Conservation (phyloP, 345 rosid species). For the Laguncularia racemosa region DNA sequence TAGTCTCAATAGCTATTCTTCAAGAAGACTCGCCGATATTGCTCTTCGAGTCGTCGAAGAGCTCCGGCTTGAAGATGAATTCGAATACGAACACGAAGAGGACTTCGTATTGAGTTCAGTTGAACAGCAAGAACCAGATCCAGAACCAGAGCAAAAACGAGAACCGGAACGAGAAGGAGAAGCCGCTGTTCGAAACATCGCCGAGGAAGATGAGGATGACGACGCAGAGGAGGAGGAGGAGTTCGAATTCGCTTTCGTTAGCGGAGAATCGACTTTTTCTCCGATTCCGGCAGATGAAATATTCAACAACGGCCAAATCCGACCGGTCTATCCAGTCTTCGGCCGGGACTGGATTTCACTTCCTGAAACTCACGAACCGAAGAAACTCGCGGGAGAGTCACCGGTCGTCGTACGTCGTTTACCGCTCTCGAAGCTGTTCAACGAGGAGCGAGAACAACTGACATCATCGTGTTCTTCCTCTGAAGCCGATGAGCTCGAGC, state of each 20-base stretch:
- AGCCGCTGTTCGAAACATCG: not conserved
- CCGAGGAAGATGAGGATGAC: not conserved
- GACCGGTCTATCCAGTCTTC: constrained; percentile 47
- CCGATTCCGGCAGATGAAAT: constrained; percentile 33
- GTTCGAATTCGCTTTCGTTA: constrained; percentile 25
- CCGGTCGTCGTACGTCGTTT: constrained; percentile 9
- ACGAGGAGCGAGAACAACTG: constrained; percentile 34
- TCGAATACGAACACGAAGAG: not conserved
- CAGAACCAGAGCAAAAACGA: not conserved
- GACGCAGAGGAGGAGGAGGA: constrained; percentile 15
- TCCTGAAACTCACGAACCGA: constrained; percentile 2
- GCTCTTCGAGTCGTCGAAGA: constrained; percentile 29
- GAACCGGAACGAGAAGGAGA: not conserved
- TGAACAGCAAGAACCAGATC: not conserved
- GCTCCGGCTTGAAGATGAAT: constrained; percentile 8
- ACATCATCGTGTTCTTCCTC: constrained; percentile 46
- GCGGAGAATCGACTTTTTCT: constrained; percentile 8
- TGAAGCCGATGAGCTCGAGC: constrained; percentile 55
- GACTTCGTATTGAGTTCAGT: not conserved
- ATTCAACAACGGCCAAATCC: constrained; percentile 37
- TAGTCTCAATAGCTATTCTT: constrained; percentile 26
- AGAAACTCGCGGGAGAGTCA: not conserved
- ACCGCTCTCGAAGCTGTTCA: constrained; percentile 40
- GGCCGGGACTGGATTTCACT: constrained; percentile 9
- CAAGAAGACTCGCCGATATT: constrained; percentile 22